Evolutionary conservation across 768 basidiomycete genomes (phyloP).

Genomic region (Clitopilus passeckerianus): DNA sequence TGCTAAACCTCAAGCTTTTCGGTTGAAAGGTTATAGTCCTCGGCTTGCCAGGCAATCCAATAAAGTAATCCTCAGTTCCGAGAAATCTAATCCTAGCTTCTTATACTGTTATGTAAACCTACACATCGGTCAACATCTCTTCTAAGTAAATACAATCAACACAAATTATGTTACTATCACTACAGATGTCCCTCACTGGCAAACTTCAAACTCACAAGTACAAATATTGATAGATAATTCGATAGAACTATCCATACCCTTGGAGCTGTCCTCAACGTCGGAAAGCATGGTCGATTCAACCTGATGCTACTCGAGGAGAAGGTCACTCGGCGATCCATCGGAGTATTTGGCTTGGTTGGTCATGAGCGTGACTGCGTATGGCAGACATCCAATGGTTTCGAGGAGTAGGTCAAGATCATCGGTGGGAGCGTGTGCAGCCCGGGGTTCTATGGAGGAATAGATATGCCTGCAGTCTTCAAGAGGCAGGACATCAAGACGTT

Average conservation of each 20-base stretch:
- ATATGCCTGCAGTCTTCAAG: neutral
- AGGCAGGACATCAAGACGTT: neutral
- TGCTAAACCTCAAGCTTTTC: too few species aligned
- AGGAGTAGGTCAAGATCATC: neutral
- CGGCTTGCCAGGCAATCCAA: too few species aligned
- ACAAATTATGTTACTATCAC: too few species aligned
- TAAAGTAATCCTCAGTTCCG: too few species aligned
- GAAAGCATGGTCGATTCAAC: neutral
- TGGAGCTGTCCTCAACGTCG: neutral
- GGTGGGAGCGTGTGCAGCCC: neutral
- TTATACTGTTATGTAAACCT: too few species aligned
- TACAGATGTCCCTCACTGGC: too few species aligned
- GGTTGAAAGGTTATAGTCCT: too few species aligned
- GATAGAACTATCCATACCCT: neutral
- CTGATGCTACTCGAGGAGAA: neutral
- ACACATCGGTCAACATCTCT: too few species aligned
- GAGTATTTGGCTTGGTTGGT: neutral
- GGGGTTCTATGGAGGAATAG: neutral
- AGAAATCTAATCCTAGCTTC: too few species aligned
- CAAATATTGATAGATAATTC: neutral
- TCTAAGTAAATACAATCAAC: too few species aligned
- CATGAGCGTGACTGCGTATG: neutral
- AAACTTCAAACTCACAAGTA: too few species aligned
- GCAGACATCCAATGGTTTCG: neutral
- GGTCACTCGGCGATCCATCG: neutral